A percentile compares a stretch with the other conserved stretches of the same genome.
phyloP scores from a whole-genome alignment of 2,329 filamentous ascomycete species.

The Ramularia collo-cygni region DNA sequence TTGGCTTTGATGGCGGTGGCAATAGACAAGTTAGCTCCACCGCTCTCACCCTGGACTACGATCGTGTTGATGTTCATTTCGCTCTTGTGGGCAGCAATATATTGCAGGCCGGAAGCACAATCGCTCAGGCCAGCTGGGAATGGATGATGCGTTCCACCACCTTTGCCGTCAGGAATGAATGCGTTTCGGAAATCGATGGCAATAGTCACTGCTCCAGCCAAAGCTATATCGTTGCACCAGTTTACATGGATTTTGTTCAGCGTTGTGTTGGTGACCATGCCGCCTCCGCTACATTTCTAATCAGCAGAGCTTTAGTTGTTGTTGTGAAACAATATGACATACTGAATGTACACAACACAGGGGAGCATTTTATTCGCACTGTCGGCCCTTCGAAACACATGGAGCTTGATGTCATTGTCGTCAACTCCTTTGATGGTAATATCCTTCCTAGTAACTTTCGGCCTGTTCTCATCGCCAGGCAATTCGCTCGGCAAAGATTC shows the following conservation, averaged over 20 bases:
- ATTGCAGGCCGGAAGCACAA: conserved; percentile 22
- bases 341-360: conserved; percentile 25
- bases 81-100: conserved; percentile 17
- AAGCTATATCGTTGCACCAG: conserved; percentile 23
- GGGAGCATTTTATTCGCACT: conserved; percentile 14
- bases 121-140: conserved; percentile 24
- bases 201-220: conserved; percentile 21
- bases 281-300: neutral
- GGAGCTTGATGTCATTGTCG: conserved; percentile 19
- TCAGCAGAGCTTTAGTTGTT: too few species aligned
- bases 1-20: conserved; percentile 25
- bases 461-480: conserved; percentile 13
- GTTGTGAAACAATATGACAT: too few species aligned
- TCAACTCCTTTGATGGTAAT: conserved; percentile 18
- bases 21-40: conserved; percentile 26
- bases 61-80: conserved; percentile 22
- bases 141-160: conserved; percentile 11
- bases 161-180: conserved; percentile 8
- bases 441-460: conserved; percentile 10
- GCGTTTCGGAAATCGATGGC: conserved; percentile 29
- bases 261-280: conserved; percentile 20
- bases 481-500: conserved; percentile 56
- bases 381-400: conserved; percentile 14
- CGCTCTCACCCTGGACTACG: conserved; percentile 27
- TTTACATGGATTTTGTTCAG: conserved; percentile 19